Evolutionary conservation across 805 yeast species (phyloP).

Genomic region (Torulaspora delbrueckii): DNA sequence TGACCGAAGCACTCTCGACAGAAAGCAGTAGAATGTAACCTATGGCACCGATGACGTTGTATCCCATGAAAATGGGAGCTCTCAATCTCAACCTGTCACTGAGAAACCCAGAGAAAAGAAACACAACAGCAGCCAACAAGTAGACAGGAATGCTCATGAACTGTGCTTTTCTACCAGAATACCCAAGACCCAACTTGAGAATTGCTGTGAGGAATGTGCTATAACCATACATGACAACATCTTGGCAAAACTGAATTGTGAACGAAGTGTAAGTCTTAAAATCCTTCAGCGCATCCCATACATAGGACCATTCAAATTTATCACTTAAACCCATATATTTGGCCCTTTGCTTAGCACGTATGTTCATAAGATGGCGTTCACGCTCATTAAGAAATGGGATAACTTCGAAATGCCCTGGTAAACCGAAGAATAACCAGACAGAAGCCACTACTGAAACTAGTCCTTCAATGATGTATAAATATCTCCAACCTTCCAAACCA

Average conservation of each 20-base stretch:
- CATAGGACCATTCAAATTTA: conserved; percentile 32
- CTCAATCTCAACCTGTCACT: conserved; percentile 32
- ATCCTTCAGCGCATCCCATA: conserved; percentile 36
- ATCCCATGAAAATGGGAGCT: conserved; percentile 32
- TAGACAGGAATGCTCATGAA: conserved; percentile 41
- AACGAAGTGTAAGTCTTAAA: conserved; percentile 36
- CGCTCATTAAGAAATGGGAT: conserved; percentile 33
- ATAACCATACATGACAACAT: conserved; percentile 41
- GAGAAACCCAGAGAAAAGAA: conserved; percentile 24
- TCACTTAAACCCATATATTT: conserved; percentile 26
- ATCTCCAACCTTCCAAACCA: conserved; percentile 57
- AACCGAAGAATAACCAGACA: conserved; percentile 25
- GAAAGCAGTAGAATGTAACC: conserved; percentile 36
- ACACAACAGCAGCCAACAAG: conserved; percentile 32
- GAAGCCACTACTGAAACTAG: conserved; percentile 31
- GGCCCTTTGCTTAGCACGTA: conserved; percentile 27
- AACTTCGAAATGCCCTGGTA: conserved; percentile 35
- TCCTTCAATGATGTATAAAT: conserved; percentile 59
- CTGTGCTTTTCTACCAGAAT: conserved; percentile 34
- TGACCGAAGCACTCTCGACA: conserved; percentile 30
- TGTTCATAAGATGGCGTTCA: conserved; percentile 29
- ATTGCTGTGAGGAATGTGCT: conserved; percentile 41
- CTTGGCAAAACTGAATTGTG: conserved; percentile 43
- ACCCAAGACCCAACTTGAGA: conserved; percentile 28
- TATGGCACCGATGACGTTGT: conserved; percentile 28